Percentiles rank a stretch among this genome's conserved stretches.
Evolutionary conservation across 805 yeast species (phyloP).

Genomic region (Monosporozyma aerobia): DNA sequence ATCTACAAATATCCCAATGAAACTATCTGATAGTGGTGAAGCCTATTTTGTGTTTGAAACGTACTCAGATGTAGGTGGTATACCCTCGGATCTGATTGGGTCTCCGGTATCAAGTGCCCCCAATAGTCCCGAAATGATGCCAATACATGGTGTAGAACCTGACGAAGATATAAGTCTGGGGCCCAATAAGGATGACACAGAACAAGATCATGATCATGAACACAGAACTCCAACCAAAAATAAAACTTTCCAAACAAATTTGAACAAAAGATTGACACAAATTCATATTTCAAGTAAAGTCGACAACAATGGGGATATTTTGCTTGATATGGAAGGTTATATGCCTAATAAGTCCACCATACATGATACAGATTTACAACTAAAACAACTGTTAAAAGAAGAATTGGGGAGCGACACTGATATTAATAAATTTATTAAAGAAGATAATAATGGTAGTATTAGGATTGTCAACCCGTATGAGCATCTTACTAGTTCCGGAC

Average conservation of each 20-base stretch:
- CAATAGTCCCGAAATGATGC: conserved; percentile 42
- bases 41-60: conserved; percentile 96
- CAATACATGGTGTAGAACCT: conserved; percentile 15
- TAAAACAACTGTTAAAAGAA: conserved; percentile 63
- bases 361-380: conserved; percentile 64
- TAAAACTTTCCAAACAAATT: conserved; percentile 28
- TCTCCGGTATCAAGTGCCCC: conserved; percentile 73
- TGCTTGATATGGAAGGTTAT: conserved; percentile 92
- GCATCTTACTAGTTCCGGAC: conserved; percentile 1
- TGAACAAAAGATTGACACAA: conserved; percentile 55
- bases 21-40: conserved; percentile 94
- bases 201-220: conserved; percentile 17
- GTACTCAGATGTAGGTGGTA: conserved; percentile 41
- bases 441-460: conserved; percentile 60
- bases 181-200: conserved; percentile 2
- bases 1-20: conserved; percentile 83
- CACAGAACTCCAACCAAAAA: conserved; percentile 5
- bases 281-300: conserved; percentile 81
- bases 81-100: conserved; percentile 72
- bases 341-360: conserved; percentile 76
- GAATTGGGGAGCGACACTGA: conserved; percentile 56
- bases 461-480: conserved; percentile 39
- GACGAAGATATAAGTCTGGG: background rate
- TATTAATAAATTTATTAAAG: conserved; percentile 37
- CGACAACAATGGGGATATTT: conserved; percentile 81